Evolutionary conservation across 306 rosid genomes (phyloP), one percentile per base, ranked within the genome.

Genomic region (Bauhinia variegata): DNA sequence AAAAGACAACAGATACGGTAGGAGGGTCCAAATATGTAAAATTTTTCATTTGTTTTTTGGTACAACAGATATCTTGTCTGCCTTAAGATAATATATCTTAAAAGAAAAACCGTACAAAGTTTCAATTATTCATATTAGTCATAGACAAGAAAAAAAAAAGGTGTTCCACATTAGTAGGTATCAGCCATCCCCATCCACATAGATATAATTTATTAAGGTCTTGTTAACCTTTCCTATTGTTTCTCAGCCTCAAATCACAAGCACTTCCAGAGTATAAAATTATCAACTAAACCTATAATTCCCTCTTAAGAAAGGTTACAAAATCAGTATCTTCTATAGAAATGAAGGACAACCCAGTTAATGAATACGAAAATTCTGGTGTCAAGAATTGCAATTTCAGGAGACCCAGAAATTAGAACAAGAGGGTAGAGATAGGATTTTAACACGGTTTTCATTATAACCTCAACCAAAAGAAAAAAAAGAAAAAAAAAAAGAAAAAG

Each of bases 11-110:
- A 36, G 3, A 36, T 2, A 36, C 36, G 9, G 66, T 63, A 44
- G 61, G 80, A 54, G 9, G 85, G 28, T 23, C 91, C 95, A 23
- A 23, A 23, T 23, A 1, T 1, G 28, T 2, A 23, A 1, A 23
- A 23, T 23, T 23, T 1, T 23, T n/a, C n/a, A n/a, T n/a, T n/a
- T n/a, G n/a, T n/a, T n/a, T n/a, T n/a, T n/a, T n/a, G n/a, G n/a
- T n/a, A n/a, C 28, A 23, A 23, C 28, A 1, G 28, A 23, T 23
- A 23, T 46, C 4, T 63, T 9, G 57, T 6, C 46, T 64, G 10
- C 16, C 17, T 33, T 8, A 14, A n/a, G 36, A 14, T 10, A 14
- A 28, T 0, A 14, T 12, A 46, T 4, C 7, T 38, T 43, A 23
- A 42, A 30, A 9, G 7, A 62, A 11, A 11, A 52, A 23, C 28